Evolutionary conservation across 2,329 filamentous ascomycete species (phyloP), one percentile per base, ranked within the genome.

Genomic region (Camillea tinctor): DNA sequence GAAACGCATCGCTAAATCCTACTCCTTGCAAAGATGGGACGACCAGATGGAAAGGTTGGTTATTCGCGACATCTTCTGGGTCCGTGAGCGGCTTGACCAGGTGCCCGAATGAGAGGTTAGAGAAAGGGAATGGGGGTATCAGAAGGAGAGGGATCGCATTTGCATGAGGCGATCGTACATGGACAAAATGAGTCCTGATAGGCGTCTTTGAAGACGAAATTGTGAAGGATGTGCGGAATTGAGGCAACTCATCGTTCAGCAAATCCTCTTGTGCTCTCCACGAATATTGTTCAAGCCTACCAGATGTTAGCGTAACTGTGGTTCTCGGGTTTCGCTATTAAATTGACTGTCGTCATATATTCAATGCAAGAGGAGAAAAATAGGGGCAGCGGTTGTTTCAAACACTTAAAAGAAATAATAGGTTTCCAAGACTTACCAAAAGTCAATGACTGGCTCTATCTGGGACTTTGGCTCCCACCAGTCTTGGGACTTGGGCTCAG

Each of bases 391-490:
- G 3, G 17, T 22, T 20, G 24, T 50, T 20, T 44, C 30, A 57
- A 23, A 44, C 9, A 50, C 26, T n/a, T n/a, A n/a, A 19, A 26
- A 36, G 20, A 50, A 40, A 44, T 13, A 36, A 22, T n/a, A 52
- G 1, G n/a, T 9, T n/a, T 7, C 20, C 9, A 55, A 54, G 24
- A 73, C 79, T 72, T 66, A 85, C 84, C 87, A 89, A 67, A 80
- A 88, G 71, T 90, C 87, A 60, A 90, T 79, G 63, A 90, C 73
- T 20, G 85, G 82, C 72, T 90, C 88, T 56, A 90, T 77, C 51
- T 82, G 80, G 24, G 79, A 74, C 69, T 89, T 89, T 1, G 86
- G 84, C 61, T 85, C 81, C 74, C 82, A 84, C 82, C 82, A 86
- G 63, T 80, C 77, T 51, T 76, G 74, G 30, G 79, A 79, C 59